These are phyloP conservation scores for Globisporangium cederbergense DNA, from an alignment of 352 stramenopile species.

Conservation along the genomic window DNA sequence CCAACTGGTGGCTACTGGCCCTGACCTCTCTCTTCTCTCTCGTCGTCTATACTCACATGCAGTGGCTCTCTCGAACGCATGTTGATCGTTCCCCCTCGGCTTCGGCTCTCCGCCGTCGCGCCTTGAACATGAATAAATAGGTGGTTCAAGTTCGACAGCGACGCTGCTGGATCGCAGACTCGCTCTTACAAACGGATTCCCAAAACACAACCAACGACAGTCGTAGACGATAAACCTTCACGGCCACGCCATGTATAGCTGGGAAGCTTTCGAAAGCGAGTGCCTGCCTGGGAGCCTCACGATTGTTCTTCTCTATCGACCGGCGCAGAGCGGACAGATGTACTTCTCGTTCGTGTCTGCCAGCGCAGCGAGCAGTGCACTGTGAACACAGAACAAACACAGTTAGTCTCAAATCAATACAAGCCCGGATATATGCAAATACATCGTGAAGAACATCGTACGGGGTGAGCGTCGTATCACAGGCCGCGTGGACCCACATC, in stretches of 20 bases:
- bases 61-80: background rate
- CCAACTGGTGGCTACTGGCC: background rate
- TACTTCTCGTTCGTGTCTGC: slow-evolving; percentile 79
- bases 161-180: background rate
- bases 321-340: slow-evolving; percentile 76
- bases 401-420: slow-evolving; percentile 9
- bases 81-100: background rate
- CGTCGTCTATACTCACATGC: slow-evolving; percentile 1
- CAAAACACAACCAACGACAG: background rate
- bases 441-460: slow-evolving; percentile 35
- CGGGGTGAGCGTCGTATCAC: slow-evolving; percentile 63
- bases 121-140: slow-evolving; percentile 19
- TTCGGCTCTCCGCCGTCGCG: background rate
- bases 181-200: background rate
- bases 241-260: background rate
- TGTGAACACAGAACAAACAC: slow-evolving; percentile 16
- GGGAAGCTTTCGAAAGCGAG: background rate
- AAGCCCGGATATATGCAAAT: background rate
- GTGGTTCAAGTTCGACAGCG: background rate
- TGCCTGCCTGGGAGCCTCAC: background rate
- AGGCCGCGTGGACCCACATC: slow-evolving; percentile 82
- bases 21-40: background rate
- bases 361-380: slow-evolving; percentile 50
- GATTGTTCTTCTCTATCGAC: slow-evolving; percentile 20
- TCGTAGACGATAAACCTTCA: too few relatives aligned